phyloP scores from a whole-genome alignment of 331 rosid genomes.

The Rosa hybrid region DNA sequence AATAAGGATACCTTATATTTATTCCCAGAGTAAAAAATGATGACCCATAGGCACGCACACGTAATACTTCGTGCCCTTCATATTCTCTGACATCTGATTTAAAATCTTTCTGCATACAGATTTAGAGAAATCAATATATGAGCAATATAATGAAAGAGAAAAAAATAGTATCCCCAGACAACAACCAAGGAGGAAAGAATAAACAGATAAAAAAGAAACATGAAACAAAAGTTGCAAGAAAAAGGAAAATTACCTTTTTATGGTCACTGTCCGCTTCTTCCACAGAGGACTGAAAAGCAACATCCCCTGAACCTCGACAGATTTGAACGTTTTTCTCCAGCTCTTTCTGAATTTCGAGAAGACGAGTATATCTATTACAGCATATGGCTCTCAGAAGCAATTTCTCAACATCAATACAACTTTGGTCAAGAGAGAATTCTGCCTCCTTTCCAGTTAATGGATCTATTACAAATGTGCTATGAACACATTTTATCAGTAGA shows the following conservation, averaged over 20 bases:
- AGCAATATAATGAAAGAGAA: slow-evolving; percentile 20
- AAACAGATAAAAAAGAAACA: slow-evolving; percentile 14
- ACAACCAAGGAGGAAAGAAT: background rate
- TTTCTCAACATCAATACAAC: slow-evolving; percentile 92
- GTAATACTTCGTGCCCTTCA: slow-evolving; percentile 75
- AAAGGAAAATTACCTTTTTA: slow-evolving; percentile 55
- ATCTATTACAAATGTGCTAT: slow-evolving; percentile 86
- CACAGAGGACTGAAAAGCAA: slow-evolving; percentile 61
- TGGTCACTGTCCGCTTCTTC: slow-evolving; percentile 59
- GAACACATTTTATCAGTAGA: slow-evolving; percentile 81
- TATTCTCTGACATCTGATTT: slow-evolving; percentile 46
- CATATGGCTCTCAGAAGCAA: slow-evolving; percentile 84
- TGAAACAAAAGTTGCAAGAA: background rate
- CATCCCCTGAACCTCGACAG: slow-evolving; percentile 64
- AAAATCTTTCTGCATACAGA: slow-evolving; percentile 60
- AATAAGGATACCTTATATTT: slow-evolving; percentile 70
- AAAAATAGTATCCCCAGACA: slow-evolving; percentile 1
- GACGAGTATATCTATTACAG: slow-evolving; percentile 88
- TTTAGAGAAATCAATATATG: slow-evolving; percentile 3
- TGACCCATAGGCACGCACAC: slow-evolving; percentile 89
- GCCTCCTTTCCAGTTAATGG: slow-evolving; percentile 89
- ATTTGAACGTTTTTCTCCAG: slow-evolving; percentile 73
- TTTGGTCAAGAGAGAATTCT: slow-evolving; percentile 76
- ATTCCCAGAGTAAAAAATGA: slow-evolving; percentile 84
- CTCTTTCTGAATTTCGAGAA: slow-evolving; percentile 91